phyloP scores from a whole-genome alignment of 1,284 basidiomycete genomes.

The Moesziomyces parantarcticus region DNA sequence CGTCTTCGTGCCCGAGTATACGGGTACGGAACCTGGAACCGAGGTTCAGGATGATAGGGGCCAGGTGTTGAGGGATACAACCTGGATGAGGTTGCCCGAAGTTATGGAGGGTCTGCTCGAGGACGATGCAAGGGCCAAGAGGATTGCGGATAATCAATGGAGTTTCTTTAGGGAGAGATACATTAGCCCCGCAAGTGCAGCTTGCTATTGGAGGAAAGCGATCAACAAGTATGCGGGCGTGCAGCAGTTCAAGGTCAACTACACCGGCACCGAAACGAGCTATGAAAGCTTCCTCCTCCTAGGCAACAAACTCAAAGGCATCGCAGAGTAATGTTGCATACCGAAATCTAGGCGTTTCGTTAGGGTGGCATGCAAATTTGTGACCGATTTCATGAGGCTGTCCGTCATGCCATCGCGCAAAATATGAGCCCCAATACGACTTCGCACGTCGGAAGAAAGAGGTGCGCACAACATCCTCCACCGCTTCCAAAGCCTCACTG shows the following conservation, averaged over 20 bases:
- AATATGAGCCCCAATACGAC: too few relatives aligned
- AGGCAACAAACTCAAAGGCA: constrained; percentile 38
- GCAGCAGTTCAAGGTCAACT: constrained; percentile 48
- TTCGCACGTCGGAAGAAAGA: too few relatives aligned
- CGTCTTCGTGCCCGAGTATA: constrained; percentile 56
- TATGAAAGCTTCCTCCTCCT: constrained; percentile 57
- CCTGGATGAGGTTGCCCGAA: constrained; percentile 59
- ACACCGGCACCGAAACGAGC: constrained; percentile 57
- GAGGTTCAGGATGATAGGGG: constrained; percentile 49
- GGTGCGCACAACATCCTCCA: too few relatives aligned
- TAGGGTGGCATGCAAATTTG: too few relatives aligned
- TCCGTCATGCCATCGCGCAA: too few relatives aligned
- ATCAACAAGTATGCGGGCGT: constrained; percentile 43
- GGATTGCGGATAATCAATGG: constrained; percentile 63
- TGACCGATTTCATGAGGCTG: too few relatives aligned
- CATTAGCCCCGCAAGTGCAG: constrained; percentile 48
- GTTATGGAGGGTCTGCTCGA: constrained; percentile 54
- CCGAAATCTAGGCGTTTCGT: too few relatives aligned
- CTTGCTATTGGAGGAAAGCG: constrained; percentile 60
- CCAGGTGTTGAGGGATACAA: constrained; percentile 26
- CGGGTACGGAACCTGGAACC: constrained; percentile 21
- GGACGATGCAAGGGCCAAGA: constrained; percentile 51
- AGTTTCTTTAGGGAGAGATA: constrained; percentile 58
- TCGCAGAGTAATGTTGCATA: too few relatives aligned
- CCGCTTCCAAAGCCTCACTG: too few relatives aligned